phyloP scores from a whole-genome alignment of 2,329 filamentous ascomycete genomes.

The Diaporthe sp. region DNA sequence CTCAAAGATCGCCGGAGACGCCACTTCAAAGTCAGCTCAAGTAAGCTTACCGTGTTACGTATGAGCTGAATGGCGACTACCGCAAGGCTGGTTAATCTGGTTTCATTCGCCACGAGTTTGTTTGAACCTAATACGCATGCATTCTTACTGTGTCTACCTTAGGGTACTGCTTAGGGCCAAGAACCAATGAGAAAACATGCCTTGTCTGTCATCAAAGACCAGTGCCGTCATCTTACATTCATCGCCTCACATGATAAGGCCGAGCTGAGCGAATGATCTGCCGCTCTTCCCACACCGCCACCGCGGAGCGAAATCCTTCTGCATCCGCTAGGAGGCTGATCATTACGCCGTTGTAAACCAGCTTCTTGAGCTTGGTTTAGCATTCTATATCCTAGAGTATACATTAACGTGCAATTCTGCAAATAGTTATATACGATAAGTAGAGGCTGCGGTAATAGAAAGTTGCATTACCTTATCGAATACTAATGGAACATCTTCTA shows the following conservation, averaged over 20 bases:
- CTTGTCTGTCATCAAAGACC: background rate
- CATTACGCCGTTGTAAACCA: no score
- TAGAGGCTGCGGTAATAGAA: no score
- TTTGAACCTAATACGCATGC: background rate
- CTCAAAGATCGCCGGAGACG: no score
- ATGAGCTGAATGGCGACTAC: background rate
- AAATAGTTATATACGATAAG: no score
- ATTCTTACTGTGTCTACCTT: background rate
- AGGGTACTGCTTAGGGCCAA: background rate
- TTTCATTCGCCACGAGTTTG: background rate
- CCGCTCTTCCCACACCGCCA: background rate
- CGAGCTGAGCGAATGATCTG: background rate
- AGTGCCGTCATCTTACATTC: background rate
- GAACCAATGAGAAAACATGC: background rate
- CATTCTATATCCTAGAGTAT: no score
- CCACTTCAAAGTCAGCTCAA: background rate
- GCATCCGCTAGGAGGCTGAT: no score
- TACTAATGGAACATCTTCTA: no score
- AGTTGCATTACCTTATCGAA: no score
- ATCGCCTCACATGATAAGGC: background rate
- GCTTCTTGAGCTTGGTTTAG: no score
- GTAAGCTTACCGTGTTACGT: conserved; percentile 1
- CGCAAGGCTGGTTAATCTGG: background rate
- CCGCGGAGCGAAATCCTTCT: background rate
- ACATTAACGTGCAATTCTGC: no score